A percentile compares a stretch with the other conserved stretches of the same genome.
Conservation (phyloP, 805 yeast species). For the Phaffomyces antillensis region DNA sequence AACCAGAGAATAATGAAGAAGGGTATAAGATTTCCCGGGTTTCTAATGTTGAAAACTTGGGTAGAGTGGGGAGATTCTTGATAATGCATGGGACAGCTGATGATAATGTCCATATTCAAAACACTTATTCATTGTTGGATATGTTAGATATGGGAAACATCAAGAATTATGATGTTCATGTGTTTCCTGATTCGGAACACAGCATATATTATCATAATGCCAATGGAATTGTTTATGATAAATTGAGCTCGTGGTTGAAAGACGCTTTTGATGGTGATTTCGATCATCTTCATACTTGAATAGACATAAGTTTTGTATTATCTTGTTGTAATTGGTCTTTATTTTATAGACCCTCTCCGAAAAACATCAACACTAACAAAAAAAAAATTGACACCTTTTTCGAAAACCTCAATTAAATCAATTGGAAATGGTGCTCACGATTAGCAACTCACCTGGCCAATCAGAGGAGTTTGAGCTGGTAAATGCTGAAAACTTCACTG, state of each 20-base stretch:
- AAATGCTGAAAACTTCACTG: background rate
- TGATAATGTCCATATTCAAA: conserved; percentile 95
- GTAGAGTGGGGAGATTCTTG: conserved; percentile 56
- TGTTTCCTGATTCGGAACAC: conserved; percentile 82
- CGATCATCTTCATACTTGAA: conserved; percentile 18
- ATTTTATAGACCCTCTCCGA: no score
- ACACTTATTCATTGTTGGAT: conserved; percentile 74
- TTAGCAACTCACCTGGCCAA: background rate
- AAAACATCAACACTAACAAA: background rate
- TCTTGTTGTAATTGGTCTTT: no score
- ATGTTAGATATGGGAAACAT: conserved; percentile 58
- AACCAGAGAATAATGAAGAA: conserved; percentile 57
- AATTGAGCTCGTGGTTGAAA: conserved; percentile 55
- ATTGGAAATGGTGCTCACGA: background rate
- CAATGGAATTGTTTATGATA: conserved; percentile 58
- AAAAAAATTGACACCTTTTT: background rate
- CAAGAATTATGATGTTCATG: conserved; percentile 74
- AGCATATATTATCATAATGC: conserved; percentile 68
- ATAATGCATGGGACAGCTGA: conserved; percentile 97
- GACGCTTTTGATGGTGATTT: conserved; percentile 53
- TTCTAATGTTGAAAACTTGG: conserved; percentile 46
- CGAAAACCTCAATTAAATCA: background rate
- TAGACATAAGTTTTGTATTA: background rate
- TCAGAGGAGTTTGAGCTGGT: background rate
- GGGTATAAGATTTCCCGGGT: conserved; percentile 63